Percentiles rank a stretch among this genome's conserved stretches.
phyloP scores from a whole-genome alignment of 768 basidiomycete genomes.

The Aureoboletus auriporus region DNA sequence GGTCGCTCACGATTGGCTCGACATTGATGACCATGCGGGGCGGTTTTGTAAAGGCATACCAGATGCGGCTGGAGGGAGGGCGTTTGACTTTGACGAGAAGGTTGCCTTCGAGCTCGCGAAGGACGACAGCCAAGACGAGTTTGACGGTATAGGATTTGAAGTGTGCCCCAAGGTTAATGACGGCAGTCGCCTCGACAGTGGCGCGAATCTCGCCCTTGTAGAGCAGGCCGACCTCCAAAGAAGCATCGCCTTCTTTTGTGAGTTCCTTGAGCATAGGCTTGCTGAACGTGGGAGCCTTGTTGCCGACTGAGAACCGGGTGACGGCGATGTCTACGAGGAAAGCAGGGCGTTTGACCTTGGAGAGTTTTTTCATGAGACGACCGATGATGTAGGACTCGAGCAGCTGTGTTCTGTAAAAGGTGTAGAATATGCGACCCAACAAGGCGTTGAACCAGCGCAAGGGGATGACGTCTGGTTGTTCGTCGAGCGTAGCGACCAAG shows the following conservation, averaged over 20 bases:
- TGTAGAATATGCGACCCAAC: conserved; percentile 89
- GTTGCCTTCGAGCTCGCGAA: conserved; percentile 91
- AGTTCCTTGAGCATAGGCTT: conserved; percentile 99
- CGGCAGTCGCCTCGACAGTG: conserved; percentile 85
- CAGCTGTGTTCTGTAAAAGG: conserved; percentile 77
- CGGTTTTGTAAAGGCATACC: conserved; percentile 87
- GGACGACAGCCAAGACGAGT: conserved; percentile 80
- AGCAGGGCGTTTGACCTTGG: conserved; percentile 84
- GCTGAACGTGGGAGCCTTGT: conserved; percentile 79
- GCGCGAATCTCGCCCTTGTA: conserved; percentile 89
- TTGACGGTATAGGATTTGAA: conserved; percentile 91
- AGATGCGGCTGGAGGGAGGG: conserved; percentile 93
- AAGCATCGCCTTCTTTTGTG: conserved; percentile 89
- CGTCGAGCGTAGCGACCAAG: conserved; percentile 82
- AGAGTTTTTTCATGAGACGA: conserved; percentile 89
- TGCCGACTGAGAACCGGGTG: conserved; percentile 86
- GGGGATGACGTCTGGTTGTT: conserved; percentile 92
- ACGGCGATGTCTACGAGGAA: conserved; percentile 85
- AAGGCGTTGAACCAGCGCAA: conserved; percentile 98
- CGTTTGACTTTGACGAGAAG: conserved; percentile 84
- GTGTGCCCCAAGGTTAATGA: conserved; percentile 75
- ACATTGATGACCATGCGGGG: conserved; percentile 88
- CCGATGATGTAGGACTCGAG: conserved; percentile 84
- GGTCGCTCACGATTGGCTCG: conserved; percentile 90
- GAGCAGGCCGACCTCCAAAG: conserved; percentile 78